A percentile compares a stretch with the other conserved stretches of the same genome.
Evolutionary conservation across 768 basidiomycete genomes (phyloP).

Genomic region (Russula virescens): DNA sequence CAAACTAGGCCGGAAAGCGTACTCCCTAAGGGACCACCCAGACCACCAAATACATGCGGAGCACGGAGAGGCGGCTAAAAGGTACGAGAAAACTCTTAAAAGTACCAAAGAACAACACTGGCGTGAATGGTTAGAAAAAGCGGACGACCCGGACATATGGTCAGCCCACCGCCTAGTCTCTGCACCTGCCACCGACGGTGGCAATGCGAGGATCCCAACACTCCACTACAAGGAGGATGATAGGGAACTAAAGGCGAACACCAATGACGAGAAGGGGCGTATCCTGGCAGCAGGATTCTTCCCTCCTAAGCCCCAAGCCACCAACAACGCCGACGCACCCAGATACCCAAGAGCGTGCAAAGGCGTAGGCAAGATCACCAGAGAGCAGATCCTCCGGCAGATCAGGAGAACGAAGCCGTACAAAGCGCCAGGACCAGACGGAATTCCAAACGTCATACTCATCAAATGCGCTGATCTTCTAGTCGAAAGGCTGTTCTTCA

Average conservation of each 20-base stretch:
- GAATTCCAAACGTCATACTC: not conserved
- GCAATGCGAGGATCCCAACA: not conserved
- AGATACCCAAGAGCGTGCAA: not conserved
- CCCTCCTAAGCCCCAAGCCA: no score
- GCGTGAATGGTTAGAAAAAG: not conserved
- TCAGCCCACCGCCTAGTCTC: not conserved
- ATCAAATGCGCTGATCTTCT: not conserved
- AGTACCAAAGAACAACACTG: not conserved
- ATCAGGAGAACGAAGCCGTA: not conserved
- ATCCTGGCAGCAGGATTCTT: not conserved
- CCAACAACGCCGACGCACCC: slow-evolving; percentile 24
- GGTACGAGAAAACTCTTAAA: not conserved
- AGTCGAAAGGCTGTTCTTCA: not conserved
- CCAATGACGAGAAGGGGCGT: not conserved
- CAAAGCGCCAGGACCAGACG: not conserved
- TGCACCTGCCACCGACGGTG: not conserved
- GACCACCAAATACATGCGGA: slow-evolving; percentile 6
- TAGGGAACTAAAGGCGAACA: not conserved
- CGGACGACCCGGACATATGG: not conserved
- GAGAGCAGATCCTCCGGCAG: not conserved
- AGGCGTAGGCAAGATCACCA: no score
- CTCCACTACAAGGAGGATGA: not conserved
- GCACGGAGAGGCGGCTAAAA: not conserved
- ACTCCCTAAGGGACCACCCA: not conserved
- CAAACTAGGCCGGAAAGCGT: not conserved